phyloP scores from a whole-genome alignment of 805 yeast genomes.

The Ogataea saltuana region DNA sequence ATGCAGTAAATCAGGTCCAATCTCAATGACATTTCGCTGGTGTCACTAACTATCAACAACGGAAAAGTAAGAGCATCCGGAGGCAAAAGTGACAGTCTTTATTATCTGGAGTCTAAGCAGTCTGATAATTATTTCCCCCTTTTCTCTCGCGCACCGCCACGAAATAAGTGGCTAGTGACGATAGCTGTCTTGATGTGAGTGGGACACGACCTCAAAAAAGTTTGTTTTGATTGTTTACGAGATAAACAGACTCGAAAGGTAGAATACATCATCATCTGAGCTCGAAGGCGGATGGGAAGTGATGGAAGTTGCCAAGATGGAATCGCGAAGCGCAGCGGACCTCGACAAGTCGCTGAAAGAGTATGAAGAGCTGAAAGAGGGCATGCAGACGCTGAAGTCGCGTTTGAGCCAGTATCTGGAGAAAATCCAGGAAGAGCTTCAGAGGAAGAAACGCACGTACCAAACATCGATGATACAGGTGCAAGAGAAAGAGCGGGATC shows the following conservation, averaged over 20 bases:
- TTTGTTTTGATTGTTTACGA: constrained; percentile 1
- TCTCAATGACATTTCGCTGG: neutral
- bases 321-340: constrained; percentile 16
- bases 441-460: constrained; percentile 24
- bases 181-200: neutral
- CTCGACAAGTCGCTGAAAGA: constrained; percentile 24
- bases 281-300: neutral
- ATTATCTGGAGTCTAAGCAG: neutral
- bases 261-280: neutral
- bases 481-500: constrained; percentile 23
- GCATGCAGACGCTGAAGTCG: constrained; percentile 26
- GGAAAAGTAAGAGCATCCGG: too few species aligned
- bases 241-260: neutral
- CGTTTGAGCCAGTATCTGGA: constrained; percentile 17
- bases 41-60: too few species aligned
- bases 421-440: constrained; percentile 22
- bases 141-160: too few species aligned
- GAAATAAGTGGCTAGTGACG: neutral
- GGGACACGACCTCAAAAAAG: neutral
- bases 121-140: too few species aligned
- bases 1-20: neutral
- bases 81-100: too few species aligned
- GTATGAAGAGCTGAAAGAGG: constrained; percentile 25
- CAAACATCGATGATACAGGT: constrained; percentile 25
- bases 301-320: constrained; percentile 7